Conservation (phyloP, 352 stramenopile species). For the Pythium brachiatum region DNA sequence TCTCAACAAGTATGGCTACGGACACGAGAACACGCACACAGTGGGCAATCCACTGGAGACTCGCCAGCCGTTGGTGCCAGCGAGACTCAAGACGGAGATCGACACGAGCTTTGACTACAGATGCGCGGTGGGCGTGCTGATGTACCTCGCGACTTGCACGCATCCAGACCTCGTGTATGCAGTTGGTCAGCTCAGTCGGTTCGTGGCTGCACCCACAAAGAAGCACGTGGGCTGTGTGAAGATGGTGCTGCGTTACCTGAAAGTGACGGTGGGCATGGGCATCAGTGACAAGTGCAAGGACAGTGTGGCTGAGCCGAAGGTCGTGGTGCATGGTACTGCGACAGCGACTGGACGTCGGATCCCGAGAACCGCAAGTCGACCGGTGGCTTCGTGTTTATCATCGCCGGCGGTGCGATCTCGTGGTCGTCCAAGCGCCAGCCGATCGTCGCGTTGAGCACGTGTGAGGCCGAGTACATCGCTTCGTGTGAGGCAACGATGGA, state of each 20-base stretch:
- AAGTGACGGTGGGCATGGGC: background rate
- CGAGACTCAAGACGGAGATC: background rate
- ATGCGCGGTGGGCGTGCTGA: slow-evolving; percentile 20
- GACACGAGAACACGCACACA: background rate
- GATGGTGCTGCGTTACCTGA: slow-evolving; percentile 12
- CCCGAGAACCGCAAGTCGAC: slow-evolving; percentile 9
- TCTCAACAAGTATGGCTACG: slow-evolving; percentile 5
- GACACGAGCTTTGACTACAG: slow-evolving; percentile 21
- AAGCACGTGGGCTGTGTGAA: slow-evolving; percentile 13
- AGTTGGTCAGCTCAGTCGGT: slow-evolving; percentile 27
- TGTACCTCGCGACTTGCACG: slow-evolving; percentile 32
- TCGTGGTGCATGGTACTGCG: slow-evolving; percentile 10
- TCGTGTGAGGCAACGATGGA: slow-evolving; percentile 20
- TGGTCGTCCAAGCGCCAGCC: slow-evolving; percentile 14
- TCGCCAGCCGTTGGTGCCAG: background rate
- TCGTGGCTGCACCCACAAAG: slow-evolving; percentile 18
- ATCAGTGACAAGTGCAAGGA: background rate
- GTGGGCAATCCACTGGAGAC: background rate
- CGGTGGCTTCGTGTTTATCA: slow-evolving; percentile 9
- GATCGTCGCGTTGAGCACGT: slow-evolving; percentile 8
- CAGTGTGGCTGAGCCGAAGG: background rate
- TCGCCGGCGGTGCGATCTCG: slow-evolving; percentile 7
- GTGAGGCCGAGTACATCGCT: slow-evolving; percentile 19
- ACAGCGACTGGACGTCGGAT: slow-evolving; percentile 16
- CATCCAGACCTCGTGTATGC: slow-evolving; percentile 26